Conservation (phyloP, 805 yeast species). For the Monosporozyma aerobia region DNA sequence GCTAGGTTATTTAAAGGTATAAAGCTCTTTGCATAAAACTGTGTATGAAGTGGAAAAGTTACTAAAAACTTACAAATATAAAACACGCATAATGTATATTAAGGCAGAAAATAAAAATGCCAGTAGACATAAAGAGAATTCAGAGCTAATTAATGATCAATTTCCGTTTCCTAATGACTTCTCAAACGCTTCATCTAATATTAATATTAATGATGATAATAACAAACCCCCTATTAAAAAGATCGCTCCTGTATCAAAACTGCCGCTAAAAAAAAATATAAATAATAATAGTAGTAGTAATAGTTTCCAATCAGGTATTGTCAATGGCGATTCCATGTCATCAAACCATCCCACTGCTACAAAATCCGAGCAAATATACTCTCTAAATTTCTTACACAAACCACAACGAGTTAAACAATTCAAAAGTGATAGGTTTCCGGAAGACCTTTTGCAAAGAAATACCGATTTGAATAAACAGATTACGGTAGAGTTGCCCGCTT, state of each 20-base stretch:
- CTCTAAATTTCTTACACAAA: conserved; percentile 22
- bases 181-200: too few species aligned
- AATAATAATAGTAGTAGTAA: too few species aligned
- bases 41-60: too few species aligned
- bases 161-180: neutral
- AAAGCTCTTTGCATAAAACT: too few species aligned
- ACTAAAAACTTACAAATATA: too few species aligned
- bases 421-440: conserved; percentile 14
- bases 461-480: conserved; percentile 22
- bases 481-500: conserved; percentile 10
- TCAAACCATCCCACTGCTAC: neutral
- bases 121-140: neutral
- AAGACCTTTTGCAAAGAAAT: conserved; percentile 23
- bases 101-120: conserved; percentile 6
- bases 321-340: neutral
- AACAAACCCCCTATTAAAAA: neutral
- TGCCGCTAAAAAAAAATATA: neutral
- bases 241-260: neutral
- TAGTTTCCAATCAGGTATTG: neutral
- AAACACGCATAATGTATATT: conserved; percentile 6
- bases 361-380: conserved; percentile 5
- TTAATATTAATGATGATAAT: neutral
- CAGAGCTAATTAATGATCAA: conserved; percentile 2
- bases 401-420: conserved; percentile 22
- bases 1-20: too few species aligned